A percentile compares a stretch with the other conserved stretches of the same genome.
phyloP scores from a whole-genome alignment of 2,329 filamentous ascomycete species.

The Huntiella bhutanensis region DNA sequence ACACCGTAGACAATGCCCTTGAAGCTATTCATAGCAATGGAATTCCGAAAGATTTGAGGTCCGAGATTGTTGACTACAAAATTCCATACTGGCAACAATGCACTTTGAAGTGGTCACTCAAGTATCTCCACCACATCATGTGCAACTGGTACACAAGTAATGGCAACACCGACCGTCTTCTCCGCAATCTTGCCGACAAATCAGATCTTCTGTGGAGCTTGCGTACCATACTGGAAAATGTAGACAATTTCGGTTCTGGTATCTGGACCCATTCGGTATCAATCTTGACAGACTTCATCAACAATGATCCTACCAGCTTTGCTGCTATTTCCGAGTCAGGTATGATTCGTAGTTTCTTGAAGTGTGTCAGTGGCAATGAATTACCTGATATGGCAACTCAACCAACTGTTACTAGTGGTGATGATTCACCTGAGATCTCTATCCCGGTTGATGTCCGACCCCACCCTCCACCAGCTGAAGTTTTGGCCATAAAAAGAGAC shows the following conservation, averaged over 20 bases:
- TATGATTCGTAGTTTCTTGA: slow-evolving; percentile 68
- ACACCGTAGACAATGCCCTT: slow-evolving; percentile 55
- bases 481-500: slow-evolving; percentile 26
- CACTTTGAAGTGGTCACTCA: slow-evolving; percentile 81
- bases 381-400: slow-evolving; percentile 17
- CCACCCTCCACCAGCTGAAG: slow-evolving; percentile 33
- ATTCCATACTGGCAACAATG: slow-evolving; percentile 89
- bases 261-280: slow-evolving; percentile 92
- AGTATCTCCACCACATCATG: slow-evolving; percentile 94
- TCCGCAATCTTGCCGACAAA: slow-evolving; percentile 89
- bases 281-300: slow-evolving; percentile 88
- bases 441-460: slow-evolving; percentile 21
- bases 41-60: slow-evolving; percentile 50
- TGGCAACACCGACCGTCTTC: slow-evolving; percentile 70
- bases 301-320: slow-evolving; percentile 96
- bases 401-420: slow-evolving; percentile 9
- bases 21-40: slow-evolving; percentile 50
- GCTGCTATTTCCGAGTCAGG: slow-evolving; percentile 88
- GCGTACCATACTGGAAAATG: slow-evolving; percentile 63
- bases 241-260: slow-evolving; percentile 65
- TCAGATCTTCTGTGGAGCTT: slow-evolving; percentile 65
- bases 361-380: slow-evolving; percentile 48
- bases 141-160: slow-evolving; percentile 48
- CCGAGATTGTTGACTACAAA: slow-evolving; percentile 74
- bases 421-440: slow-evolving; percentile 12